Base-by-base conservation (phyloP, 345 rosid species). In the Zanthoxylum bungeanum region DNA sequence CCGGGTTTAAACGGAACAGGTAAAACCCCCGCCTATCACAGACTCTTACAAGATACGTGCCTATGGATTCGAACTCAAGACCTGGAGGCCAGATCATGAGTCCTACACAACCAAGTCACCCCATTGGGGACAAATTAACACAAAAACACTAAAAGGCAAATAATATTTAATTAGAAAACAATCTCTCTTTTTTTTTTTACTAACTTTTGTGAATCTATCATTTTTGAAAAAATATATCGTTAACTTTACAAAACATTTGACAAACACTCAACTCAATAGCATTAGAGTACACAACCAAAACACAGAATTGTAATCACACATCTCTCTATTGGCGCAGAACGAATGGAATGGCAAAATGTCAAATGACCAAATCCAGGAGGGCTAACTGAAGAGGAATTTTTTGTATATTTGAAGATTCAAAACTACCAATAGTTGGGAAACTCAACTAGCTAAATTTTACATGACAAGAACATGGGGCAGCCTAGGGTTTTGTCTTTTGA, bases 361-460 rank as follows among this genome's bases (percentile, higher is more conserved):
- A 34, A 64, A 63, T n/a, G 70, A 57, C 51, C 22, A 64, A 25
- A n/a, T 19, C 22, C 3, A 10, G 58, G 58, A 0, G 5, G 25
- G 34, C 31, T 3, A 44, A 44, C 24, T 42, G 50, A 30, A 27
- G 0, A 31, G 40, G 11, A 59, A 47, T 69, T 27, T 47, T 51
- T 47, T 51, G 7, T 21, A 7, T 59, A 21, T 16, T 55, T n/a
- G 66, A 21, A 30, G n/a, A n/a, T 37, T 30, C 25, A 58, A 31
- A 28, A n/a, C 49, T 63, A 34, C 42, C 3, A 24, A 28, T 63
- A 4, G 19, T 1, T n/a, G 24, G 52, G 40, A 30, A 61, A 5
- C 64, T 66, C 51, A 34, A 30, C 59, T 58, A 44, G 46, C 49
- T 57, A 53, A 46, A 62, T 40, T 63, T 67, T 30, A 66, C 57